Base-by-base conservation (phyloP, 805 yeast species). In the Metschnikowia vanudenii region DNA sequence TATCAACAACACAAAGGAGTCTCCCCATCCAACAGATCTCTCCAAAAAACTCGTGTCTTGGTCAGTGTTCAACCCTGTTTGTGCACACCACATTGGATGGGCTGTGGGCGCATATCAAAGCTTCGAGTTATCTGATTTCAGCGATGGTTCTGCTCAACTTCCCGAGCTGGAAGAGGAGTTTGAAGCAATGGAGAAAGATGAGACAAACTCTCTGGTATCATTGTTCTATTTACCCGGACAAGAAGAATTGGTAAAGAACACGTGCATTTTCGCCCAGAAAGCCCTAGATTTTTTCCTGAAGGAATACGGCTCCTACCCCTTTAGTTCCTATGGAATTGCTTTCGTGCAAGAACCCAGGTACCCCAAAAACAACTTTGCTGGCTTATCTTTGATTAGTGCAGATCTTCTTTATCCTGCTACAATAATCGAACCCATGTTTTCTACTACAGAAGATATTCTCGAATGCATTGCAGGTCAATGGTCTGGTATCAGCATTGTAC, bases 81-180 rank as follows among this genome's bases (percentile, higher is more conserved):
- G 96, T 31, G 88, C 99, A 0, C 97, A 91, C 55, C 97, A 92
- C 64, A 74, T 94, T 17, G 98, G 98, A 0, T 94, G 96, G 84
- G 91, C 96, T 0, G 79, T 90, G 3, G 99, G 98, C 0, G 84
- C 96, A 2, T 94, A 92, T 62, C 82, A 83, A 35, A 78, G 79
- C 44, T 68, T 81, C 2, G 79, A 81, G 0, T 57, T 89, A 26
- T 63, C 81, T 7, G 79, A 75, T 37, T 56, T 67, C 24, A 69
- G 62, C 12, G 61, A 56, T 18, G 61, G 55, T 13, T 73, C 76
- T 22, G 58, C 59, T 5, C 43, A 37, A 16, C 37, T 42, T 5
- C 65, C 61, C 5, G 62, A 63, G 16, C 71, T 65, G 39, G 72
- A 71, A 19, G 55, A 51, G 2, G 59, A 50, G 12, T 49, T 49